Evolutionary conservation across 441 rosid species (phyloP).

Genomic region (Gossypium trilobum): DNA sequence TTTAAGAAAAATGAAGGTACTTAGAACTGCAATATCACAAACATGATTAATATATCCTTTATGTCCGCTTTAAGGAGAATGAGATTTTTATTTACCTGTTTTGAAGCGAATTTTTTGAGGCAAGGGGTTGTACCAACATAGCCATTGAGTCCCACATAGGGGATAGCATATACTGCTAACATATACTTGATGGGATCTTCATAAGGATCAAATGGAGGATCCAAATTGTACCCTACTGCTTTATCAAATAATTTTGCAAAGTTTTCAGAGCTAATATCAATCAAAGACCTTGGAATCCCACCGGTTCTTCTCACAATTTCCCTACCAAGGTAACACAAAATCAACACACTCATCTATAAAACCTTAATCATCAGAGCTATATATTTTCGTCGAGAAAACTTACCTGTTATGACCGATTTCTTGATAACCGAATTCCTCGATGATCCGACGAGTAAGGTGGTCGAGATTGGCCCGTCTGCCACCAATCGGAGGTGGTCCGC

Average conservation of each 20-base stretch:
- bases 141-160: slow-evolving; percentile 57
- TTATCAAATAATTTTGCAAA: slow-evolving; percentile 34
- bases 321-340: slow-evolving; percentile 23
- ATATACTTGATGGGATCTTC: slow-evolving; percentile 37
- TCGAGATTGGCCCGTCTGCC: slow-evolving; percentile 47
- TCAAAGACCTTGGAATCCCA: slow-evolving; percentile 46
- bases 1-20: too few species aligned
- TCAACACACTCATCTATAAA: not conserved
- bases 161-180: slow-evolving; percentile 42
- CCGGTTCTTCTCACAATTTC: slow-evolving; percentile 46
- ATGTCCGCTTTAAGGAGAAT: too few species aligned
- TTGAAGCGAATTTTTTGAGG: slow-evolving; percentile 22
- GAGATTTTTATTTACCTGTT: slow-evolving; percentile 23
- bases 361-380: not conserved
- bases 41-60: not conserved
- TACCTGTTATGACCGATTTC: slow-evolving; percentile 67
- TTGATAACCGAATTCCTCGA: slow-evolving; percentile 52
- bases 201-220: slow-evolving; percentile 55
- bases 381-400: not conserved
- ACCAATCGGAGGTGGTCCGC: slow-evolving; percentile 52
- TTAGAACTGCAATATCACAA: too few species aligned
- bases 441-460: slow-evolving; percentile 22
- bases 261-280: slow-evolving; percentile 30
- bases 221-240: slow-evolving; percentile 35
- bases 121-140: slow-evolving; percentile 54